Percentiles rank a stretch among this genome's conserved stretches.
Conservation (phyloP, 208 protist species). For the Trichomonas tenax region DNA sequence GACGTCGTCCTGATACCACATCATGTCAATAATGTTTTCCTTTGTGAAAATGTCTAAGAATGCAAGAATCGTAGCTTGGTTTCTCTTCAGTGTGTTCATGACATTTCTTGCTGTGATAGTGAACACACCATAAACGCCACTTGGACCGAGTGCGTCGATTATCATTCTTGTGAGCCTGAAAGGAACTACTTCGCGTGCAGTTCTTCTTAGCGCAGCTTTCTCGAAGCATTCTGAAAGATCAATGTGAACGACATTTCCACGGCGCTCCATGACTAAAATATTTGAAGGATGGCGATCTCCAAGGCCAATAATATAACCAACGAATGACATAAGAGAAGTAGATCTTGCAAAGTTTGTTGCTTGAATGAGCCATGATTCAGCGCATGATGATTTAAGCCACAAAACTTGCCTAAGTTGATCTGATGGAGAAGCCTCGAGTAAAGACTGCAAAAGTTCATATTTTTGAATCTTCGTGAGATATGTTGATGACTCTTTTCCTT, state of each 20-base stretch:
- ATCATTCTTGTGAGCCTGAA: slow-evolving; percentile 19
- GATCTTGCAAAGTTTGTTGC: neutral
- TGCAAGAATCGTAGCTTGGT: neutral
- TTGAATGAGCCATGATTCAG: neutral
- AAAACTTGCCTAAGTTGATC: neutral
- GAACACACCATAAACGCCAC: neutral
- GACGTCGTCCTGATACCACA: neutral
- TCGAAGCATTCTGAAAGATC: neutral
- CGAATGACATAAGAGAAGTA: neutral
- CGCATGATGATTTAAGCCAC: neutral
- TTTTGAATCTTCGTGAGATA: neutral
- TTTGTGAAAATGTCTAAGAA: slow-evolving; percentile 4
- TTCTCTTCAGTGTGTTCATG: neutral
- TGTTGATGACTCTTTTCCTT: neutral
- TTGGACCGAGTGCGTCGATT: neutral
- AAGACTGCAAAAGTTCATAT: neutral
- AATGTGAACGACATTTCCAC: slow-evolving; percentile 2
- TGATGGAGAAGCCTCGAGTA: neutral
- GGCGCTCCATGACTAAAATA: neutral
- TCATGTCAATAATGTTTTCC: neutral
- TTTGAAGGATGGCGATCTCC: neutral
- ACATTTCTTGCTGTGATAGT: neutral
- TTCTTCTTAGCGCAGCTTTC: neutral
- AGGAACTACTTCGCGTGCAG: neutral
- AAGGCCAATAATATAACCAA: neutral